Conservation (phyloP, 2,329 filamentous ascomycete species). For the Coleophoma cylindrospora region DNA sequence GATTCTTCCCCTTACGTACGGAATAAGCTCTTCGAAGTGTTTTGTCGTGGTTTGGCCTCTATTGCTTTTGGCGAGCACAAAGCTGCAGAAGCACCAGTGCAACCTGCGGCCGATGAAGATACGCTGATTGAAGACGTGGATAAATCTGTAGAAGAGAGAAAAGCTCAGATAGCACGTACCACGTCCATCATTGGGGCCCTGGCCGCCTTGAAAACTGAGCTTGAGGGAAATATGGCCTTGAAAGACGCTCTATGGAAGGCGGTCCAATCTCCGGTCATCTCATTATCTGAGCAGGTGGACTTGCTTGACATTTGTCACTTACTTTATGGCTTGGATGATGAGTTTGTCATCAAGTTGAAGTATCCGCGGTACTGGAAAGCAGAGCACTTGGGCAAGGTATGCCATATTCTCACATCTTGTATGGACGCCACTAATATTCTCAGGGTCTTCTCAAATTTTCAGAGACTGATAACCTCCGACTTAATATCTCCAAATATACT, state of each 20-base stretch:
- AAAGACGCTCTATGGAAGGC: conserved; percentile 44
- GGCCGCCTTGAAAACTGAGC: conserved; percentile 40
- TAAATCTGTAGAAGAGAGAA: conserved; percentile 37
- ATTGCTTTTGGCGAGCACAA: conserved; percentile 58
- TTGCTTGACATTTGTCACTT: conserved; percentile 46
- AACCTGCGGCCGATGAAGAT: conserved; percentile 24
- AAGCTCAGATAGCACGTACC: conserved; percentile 41
- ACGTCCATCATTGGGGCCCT: conserved; percentile 42
- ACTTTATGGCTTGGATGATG: conserved; percentile 43
- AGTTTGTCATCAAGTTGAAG: conserved; percentile 39
- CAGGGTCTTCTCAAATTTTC: conserved; percentile 24
- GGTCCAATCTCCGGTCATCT: conserved; percentile 40
- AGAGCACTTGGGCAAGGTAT: conserved; percentile 30
- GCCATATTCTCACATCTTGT: conserved; percentile 6
- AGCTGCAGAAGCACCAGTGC: conserved; percentile 15
- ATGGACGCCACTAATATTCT: background rate
- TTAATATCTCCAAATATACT: conserved; percentile 6
- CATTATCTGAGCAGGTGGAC: conserved; percentile 42
- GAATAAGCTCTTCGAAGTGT: conserved; percentile 51
- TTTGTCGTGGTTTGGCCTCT: conserved; percentile 54
- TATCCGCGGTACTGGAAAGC: conserved; percentile 42
- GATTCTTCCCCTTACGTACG: conserved; percentile 61
- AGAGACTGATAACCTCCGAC: conserved; percentile 22
- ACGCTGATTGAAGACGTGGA: conserved; percentile 42
- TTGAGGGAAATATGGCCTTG: conserved; percentile 38